Evolutionary conservation across 1,284 basidiomycete species (phyloP), one percentile per base, ranked within the genome.

Genomic region (Fomitiporia mediterranea): DNA sequence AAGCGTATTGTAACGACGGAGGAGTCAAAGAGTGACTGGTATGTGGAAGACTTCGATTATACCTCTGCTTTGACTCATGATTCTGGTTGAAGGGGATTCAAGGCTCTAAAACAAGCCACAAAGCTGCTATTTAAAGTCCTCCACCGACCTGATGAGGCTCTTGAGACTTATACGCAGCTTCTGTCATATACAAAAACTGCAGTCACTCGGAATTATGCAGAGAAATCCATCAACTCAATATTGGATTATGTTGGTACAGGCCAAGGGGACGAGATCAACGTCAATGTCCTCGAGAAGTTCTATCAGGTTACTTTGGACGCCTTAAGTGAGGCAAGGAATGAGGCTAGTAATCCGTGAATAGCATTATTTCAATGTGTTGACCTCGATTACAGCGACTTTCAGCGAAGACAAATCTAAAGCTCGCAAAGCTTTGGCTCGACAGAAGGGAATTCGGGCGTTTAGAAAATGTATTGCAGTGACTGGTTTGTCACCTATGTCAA

Each of bases 181-280:
- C 75, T 98, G 55, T 83, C 86, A 0, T 99, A 98, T 71, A 98
- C 94, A 9, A 95, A 94, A 69, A 91, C 89, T 7, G 89, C 91
- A 1, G 91, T 94, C 13, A 94, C 91, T 2, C 82, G 91, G 40
- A 94, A 94, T 66, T 91, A 94, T 66, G 91, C 91, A 5, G 97
- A 99, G 72, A 99, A 99, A 77, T 90, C 92, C 5, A 99, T 99
- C 77, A 99, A 98, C 70, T 92, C 92, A 59, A 98, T 99, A 60
- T 77, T 99, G 61, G 97, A 99, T 70, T 99, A 99, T 66, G 97
- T 99, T 40, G 94, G 94, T 28, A 94, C 94, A 61, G 92, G 91
- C 52, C 94, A 92, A 67, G 82, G 85, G 46, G 88, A 86, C 0
- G 76, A 78, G 1, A 84, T 97, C 3, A 89, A 95, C 59, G 87